phyloP scores from a whole-genome alignment of 495 filamentous ascomycete genomes.

The Penicillium riverlandense region DNA sequence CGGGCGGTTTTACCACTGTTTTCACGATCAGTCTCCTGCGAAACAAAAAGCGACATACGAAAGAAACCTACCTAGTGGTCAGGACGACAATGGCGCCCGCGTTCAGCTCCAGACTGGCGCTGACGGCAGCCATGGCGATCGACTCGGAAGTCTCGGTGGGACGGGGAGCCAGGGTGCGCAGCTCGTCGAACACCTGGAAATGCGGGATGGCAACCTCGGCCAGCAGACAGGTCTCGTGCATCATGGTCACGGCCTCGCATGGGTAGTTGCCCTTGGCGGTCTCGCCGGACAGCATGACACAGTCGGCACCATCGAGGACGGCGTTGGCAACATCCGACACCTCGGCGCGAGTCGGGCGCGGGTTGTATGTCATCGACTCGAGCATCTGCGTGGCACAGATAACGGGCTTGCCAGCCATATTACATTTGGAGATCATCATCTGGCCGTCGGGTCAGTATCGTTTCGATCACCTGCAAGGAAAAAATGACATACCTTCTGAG shows the following conservation, averaged over 20 bases:
- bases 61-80: constrained; percentile 63
- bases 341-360: constrained; percentile 93
- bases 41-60: neutral
- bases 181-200: constrained; percentile 92
- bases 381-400: constrained; percentile 93
- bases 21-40: constrained; percentile 16
- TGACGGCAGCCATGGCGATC: constrained; percentile 92
- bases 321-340: constrained; percentile 98
- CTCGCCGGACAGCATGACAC: constrained; percentile 99
- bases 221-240: constrained; percentile 93
- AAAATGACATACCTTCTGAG: constrained; percentile 57
- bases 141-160: constrained; percentile 84
- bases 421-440: constrained; percentile 99
- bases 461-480: no score
- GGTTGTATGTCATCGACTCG: constrained; percentile 99
- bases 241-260: constrained; percentile 85
- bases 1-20: constrained; percentile 82
- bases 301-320: constrained; percentile 94
- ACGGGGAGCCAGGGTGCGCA: constrained; percentile 70
- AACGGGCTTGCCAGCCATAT: constrained; percentile 96
- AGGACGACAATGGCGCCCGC: constrained; percentile 91
- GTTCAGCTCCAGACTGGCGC: constrained; percentile 88
- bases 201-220: constrained; percentile 96
- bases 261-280: constrained; percentile 98
- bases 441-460: no score